These are phyloP conservation scores for Kwoniella mangroviensis DNA, from an alignment of 768 basidiomycete genomes.

Conservation along the genomic window DNA sequence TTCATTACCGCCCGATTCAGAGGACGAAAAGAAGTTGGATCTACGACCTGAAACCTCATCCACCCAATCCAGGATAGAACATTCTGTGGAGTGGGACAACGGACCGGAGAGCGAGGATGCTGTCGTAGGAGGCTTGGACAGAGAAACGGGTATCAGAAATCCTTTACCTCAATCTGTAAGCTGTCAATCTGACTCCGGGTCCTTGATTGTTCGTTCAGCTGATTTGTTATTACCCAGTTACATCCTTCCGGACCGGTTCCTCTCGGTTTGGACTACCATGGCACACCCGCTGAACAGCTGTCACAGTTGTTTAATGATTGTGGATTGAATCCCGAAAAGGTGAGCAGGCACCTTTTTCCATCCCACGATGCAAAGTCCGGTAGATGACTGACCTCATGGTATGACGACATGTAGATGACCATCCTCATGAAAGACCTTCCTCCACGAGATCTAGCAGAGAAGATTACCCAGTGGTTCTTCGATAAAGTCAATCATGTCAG, in stretches of 20 bases:
- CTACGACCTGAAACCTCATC: constrained; percentile 25
- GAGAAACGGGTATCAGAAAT: constrained; percentile 38
- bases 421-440: constrained; percentile 89
- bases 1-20: background rate
- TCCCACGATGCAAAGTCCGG: too few species aligned
- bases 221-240: background rate
- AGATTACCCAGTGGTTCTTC: constrained; percentile 74
- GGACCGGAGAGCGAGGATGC: constrained; percentile 23
- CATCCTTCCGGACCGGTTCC: constrained; percentile 19
- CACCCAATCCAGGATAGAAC: constrained; percentile 19
- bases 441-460: constrained; percentile 72
- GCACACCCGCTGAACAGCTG: constrained; percentile 74
- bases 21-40: constrained; percentile 1
- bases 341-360: constrained; percentile 15
- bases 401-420: constrained; percentile 62
- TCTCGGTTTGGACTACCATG: constrained; percentile 50
- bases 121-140: constrained; percentile 31
- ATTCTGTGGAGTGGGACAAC: constrained; percentile 26
- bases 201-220: constrained; percentile 23
- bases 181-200: background rate
- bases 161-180: constrained; percentile 50
- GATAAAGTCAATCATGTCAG: constrained; percentile 82
- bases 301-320: constrained; percentile 82
- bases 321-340: constrained; percentile 83
- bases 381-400: too few species aligned